Evolutionary conservation across 306 rosid species (phyloP).

Genomic region (Quercus cerris): DNA sequence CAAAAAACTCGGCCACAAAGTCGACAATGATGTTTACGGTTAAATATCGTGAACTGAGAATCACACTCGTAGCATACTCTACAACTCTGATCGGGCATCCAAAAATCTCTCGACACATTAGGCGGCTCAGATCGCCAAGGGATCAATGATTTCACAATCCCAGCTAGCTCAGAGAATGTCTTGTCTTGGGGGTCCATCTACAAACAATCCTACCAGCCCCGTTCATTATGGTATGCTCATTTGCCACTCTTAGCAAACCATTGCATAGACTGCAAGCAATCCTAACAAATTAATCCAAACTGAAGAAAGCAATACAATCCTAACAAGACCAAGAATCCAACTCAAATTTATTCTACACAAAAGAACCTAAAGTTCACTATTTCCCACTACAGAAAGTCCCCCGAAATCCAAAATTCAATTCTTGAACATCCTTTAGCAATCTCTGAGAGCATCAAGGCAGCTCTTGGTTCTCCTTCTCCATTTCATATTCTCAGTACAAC

Average conservation of each 20-base stretch:
- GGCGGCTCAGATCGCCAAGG: conserved; percentile 72
- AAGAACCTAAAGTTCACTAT: background rate
- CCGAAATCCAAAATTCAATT: conserved; percentile 3
- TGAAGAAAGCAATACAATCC: conserved; percentile 31
- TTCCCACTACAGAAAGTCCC: conserved; percentile 1
- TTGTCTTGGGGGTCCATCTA: conserved; percentile 68
- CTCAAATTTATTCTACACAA: conserved; percentile 16
- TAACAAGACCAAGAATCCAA: background rate
- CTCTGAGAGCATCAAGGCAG: conserved; percentile 26
- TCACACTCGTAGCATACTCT: conserved; percentile 94
- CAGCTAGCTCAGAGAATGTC: conserved; percentile 49
- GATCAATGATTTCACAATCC: conserved; percentile 66
- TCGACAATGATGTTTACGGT: conserved; percentile 94
- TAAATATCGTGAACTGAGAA: conserved; percentile 70
- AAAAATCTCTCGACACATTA: conserved; percentile 74
- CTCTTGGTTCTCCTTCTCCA: conserved; percentile 25
- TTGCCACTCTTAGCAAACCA: conserved; percentile 39
- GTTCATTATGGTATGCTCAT: conserved; percentile 63
- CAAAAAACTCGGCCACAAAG: conserved; percentile 93
- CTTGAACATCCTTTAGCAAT: conserved; percentile 36
- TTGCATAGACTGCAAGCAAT: conserved; percentile 8
- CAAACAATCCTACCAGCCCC: conserved; percentile 27
- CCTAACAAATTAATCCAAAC: conserved; percentile 26
- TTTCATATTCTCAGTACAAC: conserved; percentile 8
- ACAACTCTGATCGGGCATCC: conserved; percentile 97